Evolutionary conservation across 2,329 filamentous ascomycete genomes (phyloP), one percentile per base, ranked within the genome.

Genomic region (Pestalotiopsis sp.): DNA sequence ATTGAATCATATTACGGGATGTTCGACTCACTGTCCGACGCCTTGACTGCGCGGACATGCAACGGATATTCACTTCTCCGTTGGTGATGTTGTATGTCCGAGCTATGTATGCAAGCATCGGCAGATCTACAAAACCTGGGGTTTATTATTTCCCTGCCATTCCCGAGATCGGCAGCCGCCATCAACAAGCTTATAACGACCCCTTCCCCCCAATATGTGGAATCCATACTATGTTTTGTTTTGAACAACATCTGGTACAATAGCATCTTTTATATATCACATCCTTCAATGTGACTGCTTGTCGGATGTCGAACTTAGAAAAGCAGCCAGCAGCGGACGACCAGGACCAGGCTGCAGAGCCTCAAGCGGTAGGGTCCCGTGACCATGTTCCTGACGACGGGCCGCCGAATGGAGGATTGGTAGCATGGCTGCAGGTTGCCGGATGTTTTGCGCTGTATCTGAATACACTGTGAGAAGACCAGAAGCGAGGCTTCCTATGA

Each of bases 361-460:
- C 59, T 20, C 23, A 39, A 27, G n/a, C 59, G 5, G n/a, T 39
- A 25, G 62, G 25, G 20, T 13, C 38, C 13, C 31, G 49, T 14
- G 62, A 66, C 20, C 63, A 45, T 13, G 63, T 57, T 17, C n/a
- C 20, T 20, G 14, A 66, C 25, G 63, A 57, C 17, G 25, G 45
- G 23, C 65, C 65, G 14, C 74, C 70, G 39, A 71, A 76, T 66
- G 74, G 76, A 41, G 75, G 73, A 3, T 59, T 72, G 25, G 57
- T 71, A 45, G 73, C 73, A 17, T 76, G 76, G 74, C 67, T 76
- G 39, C 75, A 76, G 61, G 75, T 76, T 45, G 71, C 73, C 23
- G 69, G 67, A n/a, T 41, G 41, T 17, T 69, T 63, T 17, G 66
- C 36, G 5, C 23, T 23, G 41, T 61, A 36, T n/a, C 61, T 68